A percentile compares a stretch with the other conserved stretches of the same genome.
These are phyloP conservation scores for Magnolia sinica DNA, from an alignment of 164 flowering plant species.

Conservation along the genomic window DNA sequence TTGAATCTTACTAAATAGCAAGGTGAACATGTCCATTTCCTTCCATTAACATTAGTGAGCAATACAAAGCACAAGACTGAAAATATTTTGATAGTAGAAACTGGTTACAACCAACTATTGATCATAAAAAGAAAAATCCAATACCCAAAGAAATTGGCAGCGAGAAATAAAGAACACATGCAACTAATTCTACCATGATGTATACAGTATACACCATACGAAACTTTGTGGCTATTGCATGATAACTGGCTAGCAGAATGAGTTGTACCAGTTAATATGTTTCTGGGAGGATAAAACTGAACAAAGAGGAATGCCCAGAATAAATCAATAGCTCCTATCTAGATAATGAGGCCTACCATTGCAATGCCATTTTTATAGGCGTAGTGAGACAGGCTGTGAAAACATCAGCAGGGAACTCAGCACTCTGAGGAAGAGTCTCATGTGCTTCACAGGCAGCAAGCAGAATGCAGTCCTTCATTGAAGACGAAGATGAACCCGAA, in stretches of 20 bases:
- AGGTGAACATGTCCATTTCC: too few species aligned
- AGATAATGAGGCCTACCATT: slow-evolving; percentile 50
- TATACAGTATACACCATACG: not conserved
- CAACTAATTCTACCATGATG: too few species aligned
- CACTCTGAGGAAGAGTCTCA: slow-evolving; percentile 96
- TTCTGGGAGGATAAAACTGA: not conserved
- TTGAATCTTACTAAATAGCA: too few species aligned
- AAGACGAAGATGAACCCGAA: slow-evolving; percentile 45
- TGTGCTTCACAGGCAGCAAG: slow-evolving; percentile 99
- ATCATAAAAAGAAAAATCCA: not conserved
- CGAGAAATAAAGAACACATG: not conserved
- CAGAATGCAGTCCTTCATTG: slow-evolving; percentile 75
- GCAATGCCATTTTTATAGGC: slow-evolving; percentile 96
- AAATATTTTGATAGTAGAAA: too few species aligned
- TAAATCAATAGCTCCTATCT: not conserved
- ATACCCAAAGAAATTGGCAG: not conserved
- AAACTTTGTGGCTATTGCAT: not conserved
- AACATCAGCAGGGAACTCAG: slow-evolving; percentile 95
- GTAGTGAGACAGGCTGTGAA: slow-evolving; percentile 98
- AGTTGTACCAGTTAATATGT: not conserved
- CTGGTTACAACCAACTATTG: too few species aligned
- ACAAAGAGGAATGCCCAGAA: slow-evolving; percentile 1
- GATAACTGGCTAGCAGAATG: not conserved
- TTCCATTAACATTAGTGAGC: too few species aligned
- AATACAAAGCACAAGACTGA: too few species aligned